Base-by-base conservation (phyloP, 164 flowering plant genomes). In the Litsea cubeba region DNA sequence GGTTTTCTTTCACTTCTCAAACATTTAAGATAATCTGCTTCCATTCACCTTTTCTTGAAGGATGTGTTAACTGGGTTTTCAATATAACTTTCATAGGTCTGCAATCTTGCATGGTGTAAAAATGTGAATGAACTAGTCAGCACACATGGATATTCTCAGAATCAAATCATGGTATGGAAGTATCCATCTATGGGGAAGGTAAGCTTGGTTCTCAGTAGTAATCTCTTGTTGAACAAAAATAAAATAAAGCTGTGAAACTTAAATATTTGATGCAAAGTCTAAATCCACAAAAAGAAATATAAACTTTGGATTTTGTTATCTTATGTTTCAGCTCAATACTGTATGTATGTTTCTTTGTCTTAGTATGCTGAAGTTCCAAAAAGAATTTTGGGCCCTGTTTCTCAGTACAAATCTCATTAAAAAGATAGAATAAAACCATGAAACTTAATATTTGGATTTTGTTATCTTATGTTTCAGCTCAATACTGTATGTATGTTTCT, bases 131-230 rank as follows among this genome's bases (percentile, higher is more conserved):
- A 96, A 79, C 46, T 96, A 1, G 98, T 96, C 10, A 96, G 99
- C 83, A 94, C 98, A 67, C 99, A 96, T 81, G 98, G 98, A 18
- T 96, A 94, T 76, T 96, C 99, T 18, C 99, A 94, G 82, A 94
- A 96, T 79, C 99, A 96, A 78, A 87, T 96, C 25, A 96, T 96
- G 97, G 94, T 96, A 75, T 96, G 99, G 99, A 96, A 94, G 80
- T 96, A 96, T 76, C 99, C 99, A 72, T 83, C 97, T 12, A 78
- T 94, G 88, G 74, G 87, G 20, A 96, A 94, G 97, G 99, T 95
- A 82, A 20, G 75, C n/a, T 24, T 30, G 10, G 10, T 4, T 57
- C 46, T 67, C 10, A 3, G n/a, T 22, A 40, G 8, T n/a, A 3
- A 23, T 70, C 14, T 51, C 20, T 8, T 49, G 10, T 22, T 10